Percentiles rank a stretch among this genome's conserved stretches.
Conservation (phyloP, 148 eudicot species). For the Rhododendron kiyosumense region DNA sequence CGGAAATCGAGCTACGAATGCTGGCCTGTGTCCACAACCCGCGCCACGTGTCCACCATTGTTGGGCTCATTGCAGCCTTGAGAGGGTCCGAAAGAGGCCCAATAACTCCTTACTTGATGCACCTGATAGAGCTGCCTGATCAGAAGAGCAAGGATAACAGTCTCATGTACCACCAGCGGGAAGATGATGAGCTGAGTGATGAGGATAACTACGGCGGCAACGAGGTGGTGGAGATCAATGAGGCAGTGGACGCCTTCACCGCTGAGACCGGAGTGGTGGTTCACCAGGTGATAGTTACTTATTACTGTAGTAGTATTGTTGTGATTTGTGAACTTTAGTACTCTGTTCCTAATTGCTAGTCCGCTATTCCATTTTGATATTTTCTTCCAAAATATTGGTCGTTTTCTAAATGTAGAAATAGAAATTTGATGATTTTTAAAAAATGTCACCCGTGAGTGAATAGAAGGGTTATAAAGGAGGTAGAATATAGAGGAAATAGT, state of each 20-base stretch:
- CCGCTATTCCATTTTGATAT: too few relatives aligned
- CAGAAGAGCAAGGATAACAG: slow-evolving; percentile 34
- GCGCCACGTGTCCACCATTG: slow-evolving; percentile 71
- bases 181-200: slow-evolving; percentile 82
- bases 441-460: too few relatives aligned
- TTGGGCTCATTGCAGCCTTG: slow-evolving; percentile 58
- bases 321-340: neutral
- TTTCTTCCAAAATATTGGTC: too few relatives aligned
- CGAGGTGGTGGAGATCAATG: slow-evolving; percentile 76
- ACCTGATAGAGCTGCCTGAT: slow-evolving; percentile 74
- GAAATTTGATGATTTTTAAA: too few relatives aligned
- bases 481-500: too few relatives aligned
- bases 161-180: slow-evolving; percentile 70
- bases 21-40: slow-evolving; percentile 80
- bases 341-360: too few relatives aligned
- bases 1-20: slow-evolving; percentile 63
- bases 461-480: too few relatives aligned
- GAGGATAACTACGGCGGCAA: slow-evolving; percentile 83
- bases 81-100: slow-evolving; percentile 61
- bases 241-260: slow-evolving; percentile 52
- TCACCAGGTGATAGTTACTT: slow-evolving; percentile 23
- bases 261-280: slow-evolving; percentile 56
- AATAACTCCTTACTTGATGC: slow-evolving; percentile 68
- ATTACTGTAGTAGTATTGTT: neutral
- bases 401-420: too few relatives aligned